phyloP scores from a whole-genome alignment of 116 monocot genomes.

The Iris pallida region DNA sequence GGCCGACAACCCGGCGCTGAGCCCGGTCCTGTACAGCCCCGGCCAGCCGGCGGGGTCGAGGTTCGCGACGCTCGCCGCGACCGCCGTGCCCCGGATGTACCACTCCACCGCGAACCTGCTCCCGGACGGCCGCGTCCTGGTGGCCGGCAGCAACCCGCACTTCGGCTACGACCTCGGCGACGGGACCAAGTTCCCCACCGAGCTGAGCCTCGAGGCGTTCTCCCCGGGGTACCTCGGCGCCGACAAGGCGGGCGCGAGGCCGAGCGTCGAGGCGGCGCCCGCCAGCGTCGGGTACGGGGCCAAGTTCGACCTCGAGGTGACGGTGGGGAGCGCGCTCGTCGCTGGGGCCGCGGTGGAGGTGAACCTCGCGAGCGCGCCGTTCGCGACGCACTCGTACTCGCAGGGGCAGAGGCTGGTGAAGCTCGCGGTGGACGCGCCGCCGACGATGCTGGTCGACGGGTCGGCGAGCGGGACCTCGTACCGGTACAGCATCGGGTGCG shows the following conservation, averaged over 20 bases:
- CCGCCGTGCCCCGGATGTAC: constrained; percentile 61
- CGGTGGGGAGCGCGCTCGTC: constrained; percentile 23
- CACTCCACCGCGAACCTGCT: constrained; percentile 68
- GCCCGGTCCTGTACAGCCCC: constrained; percentile 69
- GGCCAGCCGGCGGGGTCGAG: constrained; percentile 41
- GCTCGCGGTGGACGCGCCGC: constrained; percentile 37
- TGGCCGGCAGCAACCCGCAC: constrained; percentile 77
- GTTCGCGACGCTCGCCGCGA: constrained; percentile 56
- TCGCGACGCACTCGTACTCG: constrained; percentile 73
- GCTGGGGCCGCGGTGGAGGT: constrained; percentile 60
- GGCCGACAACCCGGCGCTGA: constrained; percentile 42
- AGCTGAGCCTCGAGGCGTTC: constrained; percentile 64
- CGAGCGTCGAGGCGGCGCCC: constrained; percentile 27
- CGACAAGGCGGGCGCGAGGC: constrained; percentile 40
- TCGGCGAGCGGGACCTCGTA: background rate
- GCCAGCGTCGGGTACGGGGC: constrained; percentile 44
- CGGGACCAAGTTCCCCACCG: constrained; percentile 72
- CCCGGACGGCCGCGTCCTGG: constrained; percentile 57
- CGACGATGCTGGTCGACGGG: background rate
- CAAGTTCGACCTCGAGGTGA: constrained; percentile 44
- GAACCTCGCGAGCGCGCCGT: constrained; percentile 60
- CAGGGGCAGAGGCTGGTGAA: constrained; percentile 69
- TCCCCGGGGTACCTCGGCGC: constrained; percentile 58
- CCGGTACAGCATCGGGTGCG: constrained; percentile 38
- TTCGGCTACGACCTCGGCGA: constrained; percentile 49